phyloP scores from a whole-genome alignment of 305 asterid species.

The Solanum hybrid region DNA sequence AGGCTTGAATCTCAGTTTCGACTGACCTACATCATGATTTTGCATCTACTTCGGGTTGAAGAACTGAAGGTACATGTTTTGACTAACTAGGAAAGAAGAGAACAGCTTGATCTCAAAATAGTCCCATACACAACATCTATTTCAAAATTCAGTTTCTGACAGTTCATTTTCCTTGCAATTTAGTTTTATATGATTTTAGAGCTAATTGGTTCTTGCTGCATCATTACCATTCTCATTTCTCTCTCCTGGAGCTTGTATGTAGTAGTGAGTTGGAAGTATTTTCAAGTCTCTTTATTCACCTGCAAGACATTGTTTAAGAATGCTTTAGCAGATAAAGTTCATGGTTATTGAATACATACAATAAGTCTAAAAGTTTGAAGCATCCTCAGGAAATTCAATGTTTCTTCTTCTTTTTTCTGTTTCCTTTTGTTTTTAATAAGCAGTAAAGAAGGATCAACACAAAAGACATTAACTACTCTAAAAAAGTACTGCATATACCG shows the following conservation, averaged over 20 bases:
- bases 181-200: neutral
- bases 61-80: constrained; percentile 71
- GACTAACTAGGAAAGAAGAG: constrained; percentile 13
- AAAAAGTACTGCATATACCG: neutral
- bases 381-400: neutral
- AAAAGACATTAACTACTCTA: neutral
- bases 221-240: neutral
- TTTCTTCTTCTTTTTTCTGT: neutral
- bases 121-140: neutral
- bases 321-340: neutral
- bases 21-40: constrained; percentile 90
- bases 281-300: neutral
- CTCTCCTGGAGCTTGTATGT: neutral
- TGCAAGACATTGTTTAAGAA: neutral
- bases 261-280: neutral
- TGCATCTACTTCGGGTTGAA: constrained; percentile 97
- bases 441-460: neutral
- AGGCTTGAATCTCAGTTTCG: constrained; percentile 95
- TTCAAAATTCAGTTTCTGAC: neutral
- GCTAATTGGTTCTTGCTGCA: neutral
- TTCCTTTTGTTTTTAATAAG: neutral
- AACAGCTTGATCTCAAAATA: neutral
- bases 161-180: neutral
- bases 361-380: neutral
- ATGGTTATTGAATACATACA: neutral